phyloP scores from a whole-genome alignment of 2,329 filamentous ascomycete genomes.

The Hypoxylon sp. region DNA sequence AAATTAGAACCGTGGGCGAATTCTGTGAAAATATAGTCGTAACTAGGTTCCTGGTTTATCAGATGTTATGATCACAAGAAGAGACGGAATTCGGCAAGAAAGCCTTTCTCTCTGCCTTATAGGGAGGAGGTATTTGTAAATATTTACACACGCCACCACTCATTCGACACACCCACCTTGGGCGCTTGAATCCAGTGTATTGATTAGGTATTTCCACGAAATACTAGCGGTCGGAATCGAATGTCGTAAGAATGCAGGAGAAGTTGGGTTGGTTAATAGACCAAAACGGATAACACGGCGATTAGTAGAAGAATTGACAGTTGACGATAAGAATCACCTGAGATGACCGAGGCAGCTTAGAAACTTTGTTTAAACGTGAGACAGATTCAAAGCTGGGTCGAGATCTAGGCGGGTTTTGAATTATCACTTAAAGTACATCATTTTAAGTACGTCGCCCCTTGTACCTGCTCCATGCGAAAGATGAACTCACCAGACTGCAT shows the following conservation, averaged over 20 bases:
- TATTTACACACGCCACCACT: constrained; percentile 15
- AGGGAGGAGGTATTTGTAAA: constrained; percentile 12
- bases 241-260: constrained; percentile 33
- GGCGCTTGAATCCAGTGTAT: constrained; percentile 10
- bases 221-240: constrained; percentile 13
- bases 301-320: constrained; percentile 25
- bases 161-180: constrained; percentile 8
- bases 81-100: constrained; percentile 17
- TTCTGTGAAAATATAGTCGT: not conserved
- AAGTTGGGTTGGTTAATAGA: constrained; percentile 12
- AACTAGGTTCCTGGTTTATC: constrained; percentile 4
- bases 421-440: constrained; percentile 22
- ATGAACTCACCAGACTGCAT: constrained; percentile 26
- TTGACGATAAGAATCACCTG: constrained; percentile 21
- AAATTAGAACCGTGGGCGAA: constrained; percentile 10
- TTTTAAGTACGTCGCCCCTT: not conserved
- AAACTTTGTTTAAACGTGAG: constrained; percentile 49
- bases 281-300: constrained; percentile 10
- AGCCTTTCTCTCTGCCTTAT: constrained; percentile 8
- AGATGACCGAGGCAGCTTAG: constrained; percentile 24
- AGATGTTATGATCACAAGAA: constrained; percentile 4
- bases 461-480: constrained; percentile 36
- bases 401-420: constrained; percentile 41
- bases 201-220: constrained; percentile 1
- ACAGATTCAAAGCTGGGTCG: constrained; percentile 49